Evolutionary conservation across 1,284 basidiomycete species (phyloP), one percentile per base, ranked within the genome.

Genomic region (Tranzscheliella williamsii): DNA sequence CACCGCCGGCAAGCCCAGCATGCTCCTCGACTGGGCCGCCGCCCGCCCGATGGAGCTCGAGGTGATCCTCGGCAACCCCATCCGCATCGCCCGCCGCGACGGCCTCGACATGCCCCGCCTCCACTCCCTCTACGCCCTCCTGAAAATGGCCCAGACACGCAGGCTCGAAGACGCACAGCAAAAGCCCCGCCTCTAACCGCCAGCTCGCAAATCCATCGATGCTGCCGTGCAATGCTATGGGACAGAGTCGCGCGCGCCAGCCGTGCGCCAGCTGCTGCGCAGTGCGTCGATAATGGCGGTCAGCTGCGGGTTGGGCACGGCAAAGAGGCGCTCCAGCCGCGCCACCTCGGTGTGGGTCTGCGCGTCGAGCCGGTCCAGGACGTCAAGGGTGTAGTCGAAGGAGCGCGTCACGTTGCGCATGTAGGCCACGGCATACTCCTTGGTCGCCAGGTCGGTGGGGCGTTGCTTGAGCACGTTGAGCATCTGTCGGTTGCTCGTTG

Each of bases 1-100:
- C 44, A 76, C 70, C 17, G 64, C 54, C 5, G 79, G 78, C 11
- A 67, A 68, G 51, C 80, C 80, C 7, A 78, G 76, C 40, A 81
- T 81, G 80, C 60, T 80, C 20, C 56, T 79, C 13, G 80, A 81
- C 50, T 81, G 80, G 79, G 72, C 78, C 34, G 63, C 64, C 1
- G 68, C 64, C 2, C 48, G 73, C 6, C 73, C 74, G 8, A 76
- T 81, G 72, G 80, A 81, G 53, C 57, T 81, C 2, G 79, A 81
- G 44, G 79, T 79, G 3, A 78, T 76, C 26, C 36, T 78, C 12
- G 72, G 71, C 1, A 70, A 72, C 32, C 73, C 71, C 2, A 70
- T 80, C 15, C 55, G 75, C 7, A 73, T 79, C 23, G 80, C 79
- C 2, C 53, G 69, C 31, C 56, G 69, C 21, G 68, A 78, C 32